Percentiles rank a stretch among this genome's conserved stretches.
phyloP scores from a whole-genome alignment of 352 stramenopile species.

The Saprolegnia diclina region DNA sequence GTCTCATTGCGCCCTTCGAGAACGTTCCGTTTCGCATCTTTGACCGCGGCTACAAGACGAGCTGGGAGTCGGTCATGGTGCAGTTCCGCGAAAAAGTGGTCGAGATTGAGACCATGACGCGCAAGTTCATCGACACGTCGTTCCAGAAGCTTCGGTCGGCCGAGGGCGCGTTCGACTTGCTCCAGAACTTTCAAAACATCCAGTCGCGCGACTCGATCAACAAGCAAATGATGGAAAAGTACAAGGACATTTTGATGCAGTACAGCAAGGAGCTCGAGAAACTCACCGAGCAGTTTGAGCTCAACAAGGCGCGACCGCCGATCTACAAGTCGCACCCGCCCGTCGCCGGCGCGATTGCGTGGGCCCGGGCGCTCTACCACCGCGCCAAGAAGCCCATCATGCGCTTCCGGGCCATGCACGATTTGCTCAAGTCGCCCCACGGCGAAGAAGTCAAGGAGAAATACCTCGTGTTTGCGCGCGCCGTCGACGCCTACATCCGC shows the following conservation, averaged over 20 bases:
- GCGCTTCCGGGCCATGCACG: conserved; percentile 90
- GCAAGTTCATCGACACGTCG: conserved; percentile 92
- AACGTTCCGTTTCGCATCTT: conserved; percentile 92
- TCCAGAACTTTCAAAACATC: conserved; percentile 97
- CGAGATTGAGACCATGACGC: conserved; percentile 93
- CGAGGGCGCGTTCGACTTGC: conserved; percentile 92
- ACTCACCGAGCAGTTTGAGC: conserved; percentile 87
- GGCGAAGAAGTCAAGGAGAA: conserved; percentile 92
- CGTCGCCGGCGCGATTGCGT: conserved; percentile 78
- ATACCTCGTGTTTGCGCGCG: conserved; percentile 90
- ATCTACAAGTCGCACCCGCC: conserved; percentile 93
- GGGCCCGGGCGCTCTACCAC: conserved; percentile 80
- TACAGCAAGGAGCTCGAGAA: conserved; percentile 94
- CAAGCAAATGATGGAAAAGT: conserved; percentile 96
- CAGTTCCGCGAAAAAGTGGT: conserved; percentile 91
- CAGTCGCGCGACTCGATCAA: conserved; percentile 93
- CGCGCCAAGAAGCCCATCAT: conserved; percentile 93
- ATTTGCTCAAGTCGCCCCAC: conserved; percentile 85
- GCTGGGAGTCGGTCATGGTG: conserved; percentile 92
- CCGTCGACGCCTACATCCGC: conserved; percentile 91
- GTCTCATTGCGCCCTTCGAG: conserved; percentile 81
- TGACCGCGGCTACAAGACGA: conserved; percentile 91
- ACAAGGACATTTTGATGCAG: conserved; percentile 95
- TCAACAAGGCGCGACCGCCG: conserved; percentile 67
- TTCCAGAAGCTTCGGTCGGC: conserved; percentile 94